Conservation (phyloP, 176 grass and related monocot species). For the Zea luxurians region DNA sequence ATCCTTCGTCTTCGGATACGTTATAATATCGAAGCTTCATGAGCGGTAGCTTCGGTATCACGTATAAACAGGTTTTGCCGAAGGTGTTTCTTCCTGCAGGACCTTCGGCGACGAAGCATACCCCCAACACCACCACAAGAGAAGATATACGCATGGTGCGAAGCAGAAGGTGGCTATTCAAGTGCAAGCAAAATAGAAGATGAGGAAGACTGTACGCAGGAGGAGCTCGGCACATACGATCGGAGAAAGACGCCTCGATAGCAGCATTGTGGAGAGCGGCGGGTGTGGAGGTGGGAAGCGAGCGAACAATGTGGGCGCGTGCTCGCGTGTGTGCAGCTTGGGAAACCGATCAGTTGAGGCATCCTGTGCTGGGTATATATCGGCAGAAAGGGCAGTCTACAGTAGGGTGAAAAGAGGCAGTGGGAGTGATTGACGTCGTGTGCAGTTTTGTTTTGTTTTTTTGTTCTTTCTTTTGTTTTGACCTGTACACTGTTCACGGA, state of each 20-base stretch:
- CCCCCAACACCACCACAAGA: not conserved
- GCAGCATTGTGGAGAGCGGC: not conserved
- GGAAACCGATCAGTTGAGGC: not conserved
- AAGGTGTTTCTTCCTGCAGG: too few relatives aligned
- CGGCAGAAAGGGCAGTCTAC: not conserved
- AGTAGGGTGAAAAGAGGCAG: not conserved
- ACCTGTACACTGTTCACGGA: not conserved
- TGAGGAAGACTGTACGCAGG: not conserved
- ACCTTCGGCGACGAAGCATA: too few relatives aligned
- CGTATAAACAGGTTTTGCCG: too few relatives aligned
- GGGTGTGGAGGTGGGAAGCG: not conserved
- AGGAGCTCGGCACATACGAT: slow-evolving; percentile 30
- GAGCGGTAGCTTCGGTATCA: too few relatives aligned
- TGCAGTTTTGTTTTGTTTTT: too few relatives aligned
- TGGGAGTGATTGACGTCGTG: not conserved
- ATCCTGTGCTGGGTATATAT: slow-evolving; percentile 7
- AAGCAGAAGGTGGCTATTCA: not conserved
- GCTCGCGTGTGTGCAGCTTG: not conserved
- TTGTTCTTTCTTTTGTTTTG: not conserved
- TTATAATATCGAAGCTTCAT: too few relatives aligned
- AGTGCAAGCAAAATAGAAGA: not conserved
- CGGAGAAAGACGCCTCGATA: not conserved
- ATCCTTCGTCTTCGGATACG: too few relatives aligned
- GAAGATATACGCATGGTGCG: not conserved
- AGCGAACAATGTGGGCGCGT: not conserved